A percentile compares a stretch with the other conserved stretches of the same genome.
phyloP scores from a whole-genome alignment of 805 yeast genomes.

The Blastobotrys robertii region DNA sequence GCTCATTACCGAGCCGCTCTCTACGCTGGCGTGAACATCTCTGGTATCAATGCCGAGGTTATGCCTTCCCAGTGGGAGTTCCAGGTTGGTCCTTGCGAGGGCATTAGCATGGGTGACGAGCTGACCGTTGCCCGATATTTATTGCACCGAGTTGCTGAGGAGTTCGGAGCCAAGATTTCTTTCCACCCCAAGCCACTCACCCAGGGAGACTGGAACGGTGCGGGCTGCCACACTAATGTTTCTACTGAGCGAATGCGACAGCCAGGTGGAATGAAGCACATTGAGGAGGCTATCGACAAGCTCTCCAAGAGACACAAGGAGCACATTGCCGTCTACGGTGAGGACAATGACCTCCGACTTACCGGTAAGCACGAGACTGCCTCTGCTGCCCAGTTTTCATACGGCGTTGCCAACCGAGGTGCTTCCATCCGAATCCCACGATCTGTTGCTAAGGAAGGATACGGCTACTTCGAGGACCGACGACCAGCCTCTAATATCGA shows the following conservation, averaged over 20 bases:
- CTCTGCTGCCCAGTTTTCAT: constrained; percentile 77
- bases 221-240: constrained; percentile 99
- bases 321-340: constrained; percentile 90
- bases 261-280: constrained; percentile 92
- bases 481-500: constrained; percentile 99
- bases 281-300: constrained; percentile 87
- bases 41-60: constrained; percentile 98
- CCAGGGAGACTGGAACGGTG: constrained; percentile 98
- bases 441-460: constrained; percentile 96
- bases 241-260: constrained; percentile 86
- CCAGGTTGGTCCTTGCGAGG: constrained; percentile 98
- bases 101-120: constrained; percentile 95
- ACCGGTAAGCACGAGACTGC: constrained; percentile 99
- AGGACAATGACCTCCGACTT: constrained; percentile 89
- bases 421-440: constrained; percentile 98
- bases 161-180: constrained; percentile 95
- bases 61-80: constrained; percentile 99
- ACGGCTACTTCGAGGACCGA: constrained; percentile 98
- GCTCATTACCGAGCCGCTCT: constrained; percentile 99
- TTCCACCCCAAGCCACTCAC: constrained; percentile 98
- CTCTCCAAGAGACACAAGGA: constrained; percentile 93
- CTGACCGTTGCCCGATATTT: constrained; percentile 94
- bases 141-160: constrained; percentile 92
- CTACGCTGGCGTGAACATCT: constrained; percentile 79
- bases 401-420: constrained; percentile 99